Evolutionary conservation across 176 grass and related monocot genomes (phyloP).

Genomic region (Alopecurus myosuroides): DNA sequence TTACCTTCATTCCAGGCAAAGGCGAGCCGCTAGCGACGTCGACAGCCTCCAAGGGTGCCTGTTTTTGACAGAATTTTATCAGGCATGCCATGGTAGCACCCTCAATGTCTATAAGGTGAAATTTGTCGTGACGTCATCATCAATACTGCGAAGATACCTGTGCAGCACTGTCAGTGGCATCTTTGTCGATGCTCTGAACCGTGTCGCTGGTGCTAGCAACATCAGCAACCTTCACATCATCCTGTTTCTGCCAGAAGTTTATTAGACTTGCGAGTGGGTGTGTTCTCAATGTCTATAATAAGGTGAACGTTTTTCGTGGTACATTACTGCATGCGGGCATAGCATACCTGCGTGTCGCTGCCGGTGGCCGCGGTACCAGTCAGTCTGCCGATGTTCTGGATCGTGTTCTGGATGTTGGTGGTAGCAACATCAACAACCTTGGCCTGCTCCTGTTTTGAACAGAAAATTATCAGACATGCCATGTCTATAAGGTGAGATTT

Average conservation of each 20-base stretch:
- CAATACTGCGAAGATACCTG: slow-evolving; percentile 37
- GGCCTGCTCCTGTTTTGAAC: too few species aligned
- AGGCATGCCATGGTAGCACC: not conserved
- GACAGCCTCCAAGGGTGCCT: slow-evolving; percentile 50
- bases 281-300: not conserved
- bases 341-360: slow-evolving; percentile 33
- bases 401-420: not conserved
- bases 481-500: too few species aligned
- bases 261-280: not conserved
- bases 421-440: too few species aligned
- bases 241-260: slow-evolving; percentile 51
- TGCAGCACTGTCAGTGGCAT: slow-evolving; percentile 19
- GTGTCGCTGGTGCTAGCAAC: slow-evolving; percentile 31
- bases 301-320: not conserved
- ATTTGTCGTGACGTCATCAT: not conserved
- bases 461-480: too few species aligned
- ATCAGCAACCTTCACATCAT: slow-evolving; percentile 48
- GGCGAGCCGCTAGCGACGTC: slow-evolving; percentile 82
- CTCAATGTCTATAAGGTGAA: not conserved
- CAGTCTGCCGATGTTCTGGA: slow-evolving; percentile 4
- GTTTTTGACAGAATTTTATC: slow-evolving; percentile 32
- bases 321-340: not conserved
- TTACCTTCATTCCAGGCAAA: slow-evolving; percentile 98
- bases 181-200: slow-evolving; percentile 8
- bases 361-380: slow-evolving; percentile 25